Base-by-base conservation (phyloP, 805 yeast genomes). In the Lachancea mirantina region DNA sequence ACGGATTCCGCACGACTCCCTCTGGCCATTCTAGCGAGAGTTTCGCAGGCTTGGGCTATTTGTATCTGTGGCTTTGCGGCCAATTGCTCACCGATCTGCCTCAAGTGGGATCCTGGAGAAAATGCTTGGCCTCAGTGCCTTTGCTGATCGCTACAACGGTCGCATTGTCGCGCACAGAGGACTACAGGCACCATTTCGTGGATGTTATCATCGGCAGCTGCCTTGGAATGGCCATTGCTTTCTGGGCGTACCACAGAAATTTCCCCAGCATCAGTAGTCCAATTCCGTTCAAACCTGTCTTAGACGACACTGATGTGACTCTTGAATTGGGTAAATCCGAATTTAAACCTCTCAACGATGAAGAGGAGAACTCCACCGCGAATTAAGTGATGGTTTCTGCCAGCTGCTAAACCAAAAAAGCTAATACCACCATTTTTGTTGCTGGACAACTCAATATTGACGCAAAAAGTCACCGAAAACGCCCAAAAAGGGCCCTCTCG, bases 121-220 rank as follows among this genome's bases (percentile, higher is more conserved):
- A 72, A 27, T 42, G 72, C 2, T 50, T 78, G 3, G 61, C 76
- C 1, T 49, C 61, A 7, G 35, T 68, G n/a, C 92, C 92, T 2
- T 50, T 70, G 1, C 46, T 84, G 4, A 68, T 81, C 5, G 96
- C 97, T 0, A 50, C 71, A 1, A 67, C 78, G 42, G 77, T 89
- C 45, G 97, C 96, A 0, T 57, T 84, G 27, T 76, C 92, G 23
- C 71, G 98, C 47, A 84, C 95, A 1, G 80, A 82, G 48, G 98
- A 89, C 59, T 88, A 88, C 59, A 70, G 96, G 54, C 98, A 89
- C 52, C 97, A 89, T 59, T 85, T 84, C 51, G 64, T 83, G 11
- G 98, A 89, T 57, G 80, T 92, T 1, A 46, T 81, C 2, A 49
- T 79, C 10, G 98, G 98, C 3, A 65, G 81, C 18, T 11, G 65